Evolutionary conservation across 2,329 filamentous ascomycete species (phyloP).

Genomic region (Coniochaeta ligniaria): DNA sequence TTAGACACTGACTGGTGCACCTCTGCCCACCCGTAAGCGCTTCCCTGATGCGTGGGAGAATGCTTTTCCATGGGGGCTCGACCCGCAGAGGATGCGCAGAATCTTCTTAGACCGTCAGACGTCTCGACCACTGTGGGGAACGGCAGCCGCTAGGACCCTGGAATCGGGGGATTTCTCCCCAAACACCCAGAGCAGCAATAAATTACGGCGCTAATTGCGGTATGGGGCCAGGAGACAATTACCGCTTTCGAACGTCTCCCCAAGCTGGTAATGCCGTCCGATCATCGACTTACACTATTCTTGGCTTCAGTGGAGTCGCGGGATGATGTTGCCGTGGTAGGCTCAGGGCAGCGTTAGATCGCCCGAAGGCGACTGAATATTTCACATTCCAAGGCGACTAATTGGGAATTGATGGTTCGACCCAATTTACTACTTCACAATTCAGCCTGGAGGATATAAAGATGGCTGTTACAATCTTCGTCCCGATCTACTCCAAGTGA

Average conservation of each 20-base stretch:
- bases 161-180: background rate
- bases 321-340: background rate
- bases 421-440: background rate
- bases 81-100: background rate
- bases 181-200: background rate
- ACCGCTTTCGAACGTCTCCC: background rate
- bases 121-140: background rate
- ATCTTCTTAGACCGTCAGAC: background rate
- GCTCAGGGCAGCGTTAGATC: background rate
- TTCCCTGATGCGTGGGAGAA: background rate
- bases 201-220: background rate
- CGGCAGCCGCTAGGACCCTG: background rate
- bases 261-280: background rate
- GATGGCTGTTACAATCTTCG: background rate
- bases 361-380: background rate
- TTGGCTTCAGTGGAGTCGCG: background rate
- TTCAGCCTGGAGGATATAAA: background rate
- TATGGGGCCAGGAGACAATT: background rate
- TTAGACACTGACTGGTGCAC: background rate
- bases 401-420: background rate
- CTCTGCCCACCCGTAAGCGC: background rate
- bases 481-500: background rate
- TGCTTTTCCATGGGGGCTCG: background rate
- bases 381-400: background rate
- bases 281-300: background rate